Base-by-base conservation (phyloP, 345 rosid species). In the Pistacia vera region DNA sequence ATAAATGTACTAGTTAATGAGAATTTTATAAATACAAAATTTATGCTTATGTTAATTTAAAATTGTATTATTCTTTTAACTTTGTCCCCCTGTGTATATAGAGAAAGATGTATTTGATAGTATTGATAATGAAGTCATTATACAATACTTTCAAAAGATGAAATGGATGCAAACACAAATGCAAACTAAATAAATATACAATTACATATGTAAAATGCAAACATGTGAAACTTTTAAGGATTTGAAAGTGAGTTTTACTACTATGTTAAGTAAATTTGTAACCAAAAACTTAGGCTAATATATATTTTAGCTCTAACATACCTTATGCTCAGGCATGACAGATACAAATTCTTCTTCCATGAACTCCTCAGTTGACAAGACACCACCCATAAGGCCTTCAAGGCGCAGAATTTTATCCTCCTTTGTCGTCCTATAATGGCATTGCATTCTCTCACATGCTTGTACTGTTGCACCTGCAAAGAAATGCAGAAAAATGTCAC, bases 381-480 rank as follows among this genome's bases (percentile, higher is more conserved):
- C 96, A 70, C 99, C 98, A 80, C 92, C 98, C 97, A 97, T 88
- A 64, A 97, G 97, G 85, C 97, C 81, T 85, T 94, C 98, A 63
- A 97, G 94, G 66, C 94, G 96, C 80, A 86, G 81, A 87, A 94
- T 92, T 86, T 92, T 97, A 60, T 94, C 98, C 81, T 97, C 98
- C 83, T 89, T 91, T 54, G 94, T 94, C 85, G 92, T 72, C 88
- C 92, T 78, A 97, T 94, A 74, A 94, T 81, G 66, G 97, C 91
- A 83, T 89, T 94, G 88, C 98, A 97, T 76, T 97, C 99, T 67
- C 99, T 88, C 83, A 94, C 99, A 80, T 94, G 98, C 86, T 94
- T 94, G 89, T 92, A 94, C 76, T 94, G 99, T 83, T 94, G 97
- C 72, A 94, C 97, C 98, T 97, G 88, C 63, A 83, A 76, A 73